Base-by-base conservation (phyloP, 768 basidiomycete species). In the Tephrocybe rancida region DNA sequence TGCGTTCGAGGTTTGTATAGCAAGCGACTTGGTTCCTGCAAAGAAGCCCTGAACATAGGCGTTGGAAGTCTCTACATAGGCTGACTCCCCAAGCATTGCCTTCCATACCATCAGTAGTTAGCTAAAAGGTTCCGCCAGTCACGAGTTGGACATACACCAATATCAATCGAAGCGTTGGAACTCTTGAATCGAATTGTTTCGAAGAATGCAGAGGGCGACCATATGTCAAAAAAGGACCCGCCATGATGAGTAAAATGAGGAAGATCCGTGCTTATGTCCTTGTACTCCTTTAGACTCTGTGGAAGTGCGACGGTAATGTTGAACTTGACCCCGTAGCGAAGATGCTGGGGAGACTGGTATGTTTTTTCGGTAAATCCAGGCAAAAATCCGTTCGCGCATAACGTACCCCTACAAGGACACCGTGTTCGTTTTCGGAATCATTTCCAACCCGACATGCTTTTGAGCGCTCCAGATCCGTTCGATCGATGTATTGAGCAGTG, bases 271-370 rank as follows among this genome's bases (percentile, higher is more conserved):
- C 38, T 50, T 11, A 50, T 2, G 27, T 50, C 48, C 14, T 42
- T 42, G 38, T 50, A 50, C 11, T 50, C 38, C 9, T 25, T 38
- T 8, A 39, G n/a, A 18, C 48, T 50, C 22, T 42, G 25, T 8
- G 48, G 48, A 16, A 50, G 37, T 21, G 39, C 48, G 18, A 50
- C 38, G 4, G 48, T 41, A 26, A 50, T 32, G 39, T 50, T 50
- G 39, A 50, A 42, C 6, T 4, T 49, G 9, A 50, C 48, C 22
- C 19, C 9, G n/a, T 22, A 21, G n/a, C 18, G 25, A 50, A 24
- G 37, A 14, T 41, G 48, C 18, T 13, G 26, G 10, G 48, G 48
- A 29, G 48, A 24, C 48, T 50, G 19, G 11, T 16, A 32, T 42
- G 2, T n/a, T 38, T 11, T 8, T 24, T 5, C 10, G n/a, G 14